These are phyloP conservation scores for Emergomyces orientalis DNA, from an alignment of 2,329 filamentous ascomycete species.

Conservation along the genomic window DNA sequence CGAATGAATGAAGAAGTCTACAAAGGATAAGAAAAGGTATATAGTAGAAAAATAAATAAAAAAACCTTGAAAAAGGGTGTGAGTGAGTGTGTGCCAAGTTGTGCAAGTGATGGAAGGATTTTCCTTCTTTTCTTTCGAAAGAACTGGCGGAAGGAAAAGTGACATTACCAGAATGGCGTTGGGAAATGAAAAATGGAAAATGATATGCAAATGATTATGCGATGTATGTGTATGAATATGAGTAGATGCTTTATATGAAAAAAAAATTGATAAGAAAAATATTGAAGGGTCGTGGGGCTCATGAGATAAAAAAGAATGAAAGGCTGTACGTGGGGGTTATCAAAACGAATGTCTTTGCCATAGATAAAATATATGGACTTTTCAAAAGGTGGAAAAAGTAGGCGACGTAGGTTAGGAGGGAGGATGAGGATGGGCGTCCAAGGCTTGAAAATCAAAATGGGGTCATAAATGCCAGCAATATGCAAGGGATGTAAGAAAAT, in stretches of 20 bases:
- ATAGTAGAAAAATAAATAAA: background rate
- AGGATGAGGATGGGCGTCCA: background rate
- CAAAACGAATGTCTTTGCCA: background rate
- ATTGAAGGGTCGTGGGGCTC: background rate
- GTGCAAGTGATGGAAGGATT: too few relatives aligned
- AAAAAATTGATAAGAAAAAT: background rate
- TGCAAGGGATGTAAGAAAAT: background rate
- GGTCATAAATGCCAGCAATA: background rate
- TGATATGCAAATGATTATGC: background rate
- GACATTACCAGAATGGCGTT: background rate
- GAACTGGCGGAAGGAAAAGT: background rate
- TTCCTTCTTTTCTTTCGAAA: too few relatives aligned
- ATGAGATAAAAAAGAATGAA: background rate
- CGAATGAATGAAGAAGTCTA: background rate
- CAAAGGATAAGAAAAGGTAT: background rate
- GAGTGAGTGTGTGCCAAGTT: background rate
- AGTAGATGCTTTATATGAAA: background rate
- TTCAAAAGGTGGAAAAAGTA: background rate
- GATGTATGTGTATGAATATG: background rate
- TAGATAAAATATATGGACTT: background rate
- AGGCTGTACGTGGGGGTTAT: background rate
- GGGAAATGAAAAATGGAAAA: background rate
- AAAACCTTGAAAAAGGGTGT: background rate
- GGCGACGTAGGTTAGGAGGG: background rate
- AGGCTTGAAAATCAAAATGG: background rate